Percentiles rank a stretch among this genome's conserved stretches.
These are phyloP conservation scores for Physcomitrellopsis africana DNA, from an alignment of 225 moss, liverwort and hornwort genomes.

Conservation along the genomic window DNA sequence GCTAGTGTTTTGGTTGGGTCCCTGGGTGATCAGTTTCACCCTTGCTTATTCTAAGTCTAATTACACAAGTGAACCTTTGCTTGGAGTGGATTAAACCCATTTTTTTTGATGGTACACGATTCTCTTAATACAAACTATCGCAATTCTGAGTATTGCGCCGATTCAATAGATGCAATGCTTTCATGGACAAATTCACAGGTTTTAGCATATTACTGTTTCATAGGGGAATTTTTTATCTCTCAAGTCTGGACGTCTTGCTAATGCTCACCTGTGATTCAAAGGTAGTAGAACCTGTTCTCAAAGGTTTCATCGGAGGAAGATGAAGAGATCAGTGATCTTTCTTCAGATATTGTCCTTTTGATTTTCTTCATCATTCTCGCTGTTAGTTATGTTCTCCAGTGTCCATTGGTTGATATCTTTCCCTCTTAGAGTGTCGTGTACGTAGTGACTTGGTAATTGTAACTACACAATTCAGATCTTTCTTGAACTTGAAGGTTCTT, in stretches of 20 bases:
- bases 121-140: not conserved
- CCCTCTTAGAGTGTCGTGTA: too few species aligned
- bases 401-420: too few species aligned
- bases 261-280: not conserved
- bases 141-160: not conserved
- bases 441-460: too few species aligned
- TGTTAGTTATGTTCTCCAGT: not conserved
- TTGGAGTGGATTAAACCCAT: conserved; percentile 23
- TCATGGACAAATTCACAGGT: not conserved
- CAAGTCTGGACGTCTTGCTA: too few species aligned
- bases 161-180: not conserved
- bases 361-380: not conserved
- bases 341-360: not conserved
- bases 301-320: not conserved
- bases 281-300: not conserved
- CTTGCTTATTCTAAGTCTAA: conserved; percentile 32
- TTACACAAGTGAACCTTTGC: conserved; percentile 44
- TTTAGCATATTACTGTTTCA: not conserved
- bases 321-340: not conserved
- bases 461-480: too few species aligned
- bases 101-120: not conserved
- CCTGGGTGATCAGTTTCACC: conserved; percentile 43
- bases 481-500: too few species aligned
- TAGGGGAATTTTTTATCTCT: too few species aligned
- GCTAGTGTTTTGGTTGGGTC: conserved; percentile 51